These are phyloP conservation scores for Akanthomyces dipterigenus DNA, from an alignment of 2,329 filamentous ascomycete genomes.

Conservation along the genomic window DNA sequence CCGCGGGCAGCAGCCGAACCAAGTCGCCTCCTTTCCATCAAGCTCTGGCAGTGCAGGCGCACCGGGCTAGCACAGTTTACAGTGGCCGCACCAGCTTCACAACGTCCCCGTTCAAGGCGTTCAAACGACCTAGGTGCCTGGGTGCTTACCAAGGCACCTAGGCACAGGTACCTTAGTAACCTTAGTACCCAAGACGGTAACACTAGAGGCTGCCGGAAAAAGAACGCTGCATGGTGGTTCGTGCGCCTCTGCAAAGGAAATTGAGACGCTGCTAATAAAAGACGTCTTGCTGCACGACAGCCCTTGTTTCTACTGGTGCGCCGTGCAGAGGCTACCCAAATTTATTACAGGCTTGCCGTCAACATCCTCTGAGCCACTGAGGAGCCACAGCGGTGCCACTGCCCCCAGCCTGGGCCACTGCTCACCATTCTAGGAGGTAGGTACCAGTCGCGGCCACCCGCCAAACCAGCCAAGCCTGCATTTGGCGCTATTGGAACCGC, in stretches of 20 bases:
- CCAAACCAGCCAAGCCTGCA: not conserved
- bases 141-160: not conserved
- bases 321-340: not conserved
- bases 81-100: no score
- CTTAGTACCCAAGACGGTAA: no score
- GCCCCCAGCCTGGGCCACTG: not conserved
- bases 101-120: no score
- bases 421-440: not conserved
- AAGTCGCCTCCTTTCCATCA: not conserved
- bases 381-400: not conserved
- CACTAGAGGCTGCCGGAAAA: not conserved
- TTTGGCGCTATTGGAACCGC: not conserved
- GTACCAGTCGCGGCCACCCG: not conserved
- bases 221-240: not conserved
- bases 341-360: not conserved
- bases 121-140: no score
- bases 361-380: not conserved
- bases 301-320: not conserved
- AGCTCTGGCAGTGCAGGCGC: not conserved
- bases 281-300: not conserved
- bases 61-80: no score
- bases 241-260: slow-evolving; percentile 6
- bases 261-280: not conserved
- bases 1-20: not conserved
- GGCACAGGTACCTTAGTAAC: not conserved